Conservation (phyloP, 768 basidiomycete species). For the Amanita inopinata region DNA sequence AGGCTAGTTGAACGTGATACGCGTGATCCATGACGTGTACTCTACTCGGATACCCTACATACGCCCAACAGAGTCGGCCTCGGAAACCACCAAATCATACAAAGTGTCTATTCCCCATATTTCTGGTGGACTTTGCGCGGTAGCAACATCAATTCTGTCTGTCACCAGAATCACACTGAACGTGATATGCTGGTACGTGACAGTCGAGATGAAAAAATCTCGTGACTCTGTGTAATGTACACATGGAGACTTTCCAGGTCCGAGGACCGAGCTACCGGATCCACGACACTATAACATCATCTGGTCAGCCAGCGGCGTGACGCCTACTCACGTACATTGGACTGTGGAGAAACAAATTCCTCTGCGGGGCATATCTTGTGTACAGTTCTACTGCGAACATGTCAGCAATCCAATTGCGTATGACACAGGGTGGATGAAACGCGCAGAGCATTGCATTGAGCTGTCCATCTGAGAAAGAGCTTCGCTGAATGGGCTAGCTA, state of each 20-base stretch:
- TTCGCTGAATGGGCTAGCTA: background rate
- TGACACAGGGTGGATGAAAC: background rate
- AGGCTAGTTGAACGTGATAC: background rate
- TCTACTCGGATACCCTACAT: conserved; percentile 1
- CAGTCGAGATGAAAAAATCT: background rate
- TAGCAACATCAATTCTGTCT: background rate
- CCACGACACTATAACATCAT: too few species aligned
- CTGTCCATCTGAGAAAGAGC: background rate
- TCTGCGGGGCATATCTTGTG: too few species aligned
- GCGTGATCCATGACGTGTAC: conserved; percentile 3
- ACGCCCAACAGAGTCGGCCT: conserved; percentile 2
- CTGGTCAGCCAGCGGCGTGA: too few species aligned
- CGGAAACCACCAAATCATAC: conserved; percentile 3
- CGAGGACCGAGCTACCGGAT: background rate
- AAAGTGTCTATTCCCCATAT: background rate
- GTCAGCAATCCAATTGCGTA: too few species aligned
- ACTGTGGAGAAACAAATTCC: too few species aligned
- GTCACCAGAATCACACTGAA: background rate
- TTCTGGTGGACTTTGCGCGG: background rate
- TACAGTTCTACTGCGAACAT: too few species aligned
- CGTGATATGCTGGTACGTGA: background rate
- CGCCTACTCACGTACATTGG: too few species aligned
- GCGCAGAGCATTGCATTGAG: background rate
- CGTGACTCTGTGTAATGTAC: background rate
- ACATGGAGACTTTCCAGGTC: conserved; percentile 4